These are phyloP conservation scores for Inonotus obliquus DNA, from an alignment of 1,284 basidiomycete genomes.

Conservation along the genomic window DNA sequence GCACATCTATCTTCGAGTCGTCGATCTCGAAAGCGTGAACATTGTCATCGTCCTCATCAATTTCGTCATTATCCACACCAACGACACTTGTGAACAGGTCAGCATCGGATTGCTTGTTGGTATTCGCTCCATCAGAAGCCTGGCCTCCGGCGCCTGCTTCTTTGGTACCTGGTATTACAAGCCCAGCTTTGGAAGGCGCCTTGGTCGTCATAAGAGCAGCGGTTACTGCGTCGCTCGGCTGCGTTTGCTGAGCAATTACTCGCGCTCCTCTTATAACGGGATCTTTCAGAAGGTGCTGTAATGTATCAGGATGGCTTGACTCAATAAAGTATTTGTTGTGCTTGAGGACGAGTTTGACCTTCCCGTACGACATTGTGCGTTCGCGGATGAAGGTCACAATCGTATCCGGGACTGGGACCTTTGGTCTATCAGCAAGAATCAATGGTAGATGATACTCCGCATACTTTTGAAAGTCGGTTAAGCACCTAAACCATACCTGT, in stretches of 20 bases:
- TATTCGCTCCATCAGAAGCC: conserved; percentile 41
- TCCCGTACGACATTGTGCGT: conserved; percentile 91
- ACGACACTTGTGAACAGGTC: conserved; percentile 89
- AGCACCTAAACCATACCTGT: conserved; percentile 51
- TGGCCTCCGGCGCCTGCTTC: conserved; percentile 56
- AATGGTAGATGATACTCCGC: conserved; percentile 18
- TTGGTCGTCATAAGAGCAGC: conserved; percentile 81
- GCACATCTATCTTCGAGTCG: conserved; percentile 84
- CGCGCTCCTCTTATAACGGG: conserved; percentile 78
- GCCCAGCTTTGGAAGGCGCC: conserved; percentile 73
- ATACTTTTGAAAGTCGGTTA: conserved; percentile 81
- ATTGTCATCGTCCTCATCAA: neutral
- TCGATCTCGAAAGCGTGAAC: conserved; percentile 66
- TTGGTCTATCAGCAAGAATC: conserved; percentile 19
- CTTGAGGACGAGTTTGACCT: conserved; percentile 95
- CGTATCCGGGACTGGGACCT: conserved; percentile 86
- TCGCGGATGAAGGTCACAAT: conserved; percentile 84
- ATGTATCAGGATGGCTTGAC: conserved; percentile 86
- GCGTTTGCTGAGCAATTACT: conserved; percentile 47
- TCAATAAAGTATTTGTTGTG: conserved; percentile 96
- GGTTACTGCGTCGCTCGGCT: conserved; percentile 65
- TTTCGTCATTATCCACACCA: conserved; percentile 81
- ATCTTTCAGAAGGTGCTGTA: conserved; percentile 85
- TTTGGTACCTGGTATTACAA: conserved; percentile 83
- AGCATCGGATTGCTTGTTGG: conserved; percentile 46